A percentile compares a stretch with the other conserved stretches of the same genome.
These are phyloP conservation scores for Grifola frondosa DNA, from an alignment of 1,284 basidiomycete genomes.

Conservation along the genomic window DNA sequence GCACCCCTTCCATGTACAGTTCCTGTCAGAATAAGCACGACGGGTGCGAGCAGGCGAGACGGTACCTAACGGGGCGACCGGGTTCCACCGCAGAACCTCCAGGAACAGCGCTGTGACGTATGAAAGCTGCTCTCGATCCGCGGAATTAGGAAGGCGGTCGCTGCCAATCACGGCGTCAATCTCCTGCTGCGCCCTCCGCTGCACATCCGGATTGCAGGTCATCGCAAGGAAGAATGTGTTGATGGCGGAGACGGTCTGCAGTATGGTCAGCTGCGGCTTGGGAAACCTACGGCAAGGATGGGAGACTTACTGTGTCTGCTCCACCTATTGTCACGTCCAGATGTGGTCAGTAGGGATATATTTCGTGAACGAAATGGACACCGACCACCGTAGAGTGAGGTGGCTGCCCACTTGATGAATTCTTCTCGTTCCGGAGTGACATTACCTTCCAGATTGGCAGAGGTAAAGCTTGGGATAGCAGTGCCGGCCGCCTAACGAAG, in stretches of 20 bases:
- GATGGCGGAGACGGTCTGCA: constrained; percentile 28
- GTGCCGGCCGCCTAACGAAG: constrained; percentile 30
- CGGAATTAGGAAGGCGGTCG: constrained; percentile 26
- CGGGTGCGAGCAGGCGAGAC: too few species aligned
- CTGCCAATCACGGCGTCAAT: constrained; percentile 28
- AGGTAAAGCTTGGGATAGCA: constrained; percentile 27
- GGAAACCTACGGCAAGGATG: neutral
- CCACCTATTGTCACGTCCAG: constrained; percentile 16
- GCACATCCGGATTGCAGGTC: constrained; percentile 30
- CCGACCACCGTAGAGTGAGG: constrained; percentile 29
- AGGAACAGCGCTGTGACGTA: constrained; percentile 30
- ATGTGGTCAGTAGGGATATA: neutral
- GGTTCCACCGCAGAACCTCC: constrained; percentile 31
- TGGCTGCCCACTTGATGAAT: constrained; percentile 28
- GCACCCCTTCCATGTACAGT: constrained; percentile 23
- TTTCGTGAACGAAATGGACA: neutral
- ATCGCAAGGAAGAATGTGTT: constrained; percentile 30
- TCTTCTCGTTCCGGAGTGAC: constrained; percentile 23
- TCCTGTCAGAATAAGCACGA: too few species aligned
- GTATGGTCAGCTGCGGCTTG: neutral
- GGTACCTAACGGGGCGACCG: constrained; percentile 27
- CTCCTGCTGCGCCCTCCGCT: constrained; percentile 31
- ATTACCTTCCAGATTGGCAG: constrained; percentile 20
- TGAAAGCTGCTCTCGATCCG: constrained; percentile 27
- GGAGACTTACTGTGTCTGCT: constrained; percentile 25